Percentiles rank a stretch among this genome's conserved stretches.
phyloP scores from a whole-genome alignment of 1,139 yeast genomes.

The Debaryomyces psychrophilus region DNA sequence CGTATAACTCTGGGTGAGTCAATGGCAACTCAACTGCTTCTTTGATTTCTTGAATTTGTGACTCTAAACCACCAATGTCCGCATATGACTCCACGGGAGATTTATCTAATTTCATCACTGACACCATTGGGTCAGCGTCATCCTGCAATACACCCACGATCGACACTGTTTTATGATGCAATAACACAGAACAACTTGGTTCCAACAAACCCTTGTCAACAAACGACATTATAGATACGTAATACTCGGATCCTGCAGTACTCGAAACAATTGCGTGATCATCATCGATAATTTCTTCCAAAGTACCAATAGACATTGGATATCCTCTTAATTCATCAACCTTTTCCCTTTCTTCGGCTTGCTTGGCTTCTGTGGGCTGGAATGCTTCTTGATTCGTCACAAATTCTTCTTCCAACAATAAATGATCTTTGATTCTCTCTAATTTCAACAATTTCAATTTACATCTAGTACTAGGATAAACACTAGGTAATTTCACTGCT shows the following conservation, averaged over 20 bases:
- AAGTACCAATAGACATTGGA: conserved; percentile 95
- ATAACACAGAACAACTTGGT: conserved; percentile 96
- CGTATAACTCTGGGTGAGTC: conserved; percentile 96
- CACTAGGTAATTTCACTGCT: conserved; percentile 82
- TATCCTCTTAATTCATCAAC: conserved; percentile 95
- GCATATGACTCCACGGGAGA: conserved; percentile 97
- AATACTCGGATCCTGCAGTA: conserved; percentile 95
- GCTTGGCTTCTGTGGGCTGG: conserved; percentile 96
- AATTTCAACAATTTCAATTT: conserved; percentile 85
- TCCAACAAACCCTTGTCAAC: conserved; percentile 95
- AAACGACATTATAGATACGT: conserved; percentile 94
- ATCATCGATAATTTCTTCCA: conserved; percentile 96
- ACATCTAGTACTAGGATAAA: conserved; percentile 92
- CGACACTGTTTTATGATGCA: conserved; percentile 94
- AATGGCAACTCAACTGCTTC: conserved; percentile 97
- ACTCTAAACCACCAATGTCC: conserved; percentile 95
- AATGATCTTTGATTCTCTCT: conserved; percentile 96
- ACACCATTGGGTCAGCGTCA: conserved; percentile 97
- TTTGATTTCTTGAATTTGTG: conserved; percentile 96
- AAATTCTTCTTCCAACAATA: conserved; percentile 92
- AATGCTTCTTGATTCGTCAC: conserved; percentile 92
- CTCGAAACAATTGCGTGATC: conserved; percentile 98
- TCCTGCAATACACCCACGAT: conserved; percentile 94
- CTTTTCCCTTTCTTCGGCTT: conserved; percentile 93
- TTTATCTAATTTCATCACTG: conserved; percentile 95